These are phyloP conservation scores for Scolecobasidium constrictum DNA, from an alignment of 2,329 filamentous ascomycete genomes.

Conservation along the genomic window DNA sequence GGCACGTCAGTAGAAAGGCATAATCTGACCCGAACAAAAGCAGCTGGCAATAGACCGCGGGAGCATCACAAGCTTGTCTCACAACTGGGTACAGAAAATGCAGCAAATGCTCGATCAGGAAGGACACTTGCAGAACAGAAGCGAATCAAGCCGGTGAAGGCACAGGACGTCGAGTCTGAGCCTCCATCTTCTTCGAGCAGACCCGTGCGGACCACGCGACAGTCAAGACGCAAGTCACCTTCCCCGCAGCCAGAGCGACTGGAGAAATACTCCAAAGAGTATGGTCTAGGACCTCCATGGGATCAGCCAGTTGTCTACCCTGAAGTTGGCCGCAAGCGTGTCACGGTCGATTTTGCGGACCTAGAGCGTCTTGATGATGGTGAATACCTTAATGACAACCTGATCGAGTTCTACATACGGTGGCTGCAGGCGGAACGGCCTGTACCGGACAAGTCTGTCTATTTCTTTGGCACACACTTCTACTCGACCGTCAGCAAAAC, in stretches of 20 bases:
- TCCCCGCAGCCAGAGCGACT: slow-evolving; percentile 2
- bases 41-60: background rate
- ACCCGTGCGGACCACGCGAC: too few species aligned
- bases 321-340: slow-evolving; percentile 44
- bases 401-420: slow-evolving; percentile 73
- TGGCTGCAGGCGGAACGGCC: background rate
- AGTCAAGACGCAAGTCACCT: too few species aligned
- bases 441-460: slow-evolving; percentile 35
- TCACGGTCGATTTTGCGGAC: slow-evolving; percentile 60
- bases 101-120: background rate
- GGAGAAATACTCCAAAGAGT: background rate
- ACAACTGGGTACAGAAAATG: background rate
- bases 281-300: slow-evolving; percentile 4
- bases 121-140: too few species aligned
- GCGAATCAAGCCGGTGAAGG: too few species aligned
- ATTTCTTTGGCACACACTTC: slow-evolving; percentile 91
- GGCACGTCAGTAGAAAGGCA: background rate
- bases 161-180: too few species aligned
- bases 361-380: slow-evolving; percentile 70
- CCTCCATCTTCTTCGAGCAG: too few species aligned
- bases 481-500: slow-evolving; percentile 48
- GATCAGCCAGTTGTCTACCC: slow-evolving; percentile 49
- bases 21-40: background rate
- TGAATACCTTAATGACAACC: slow-evolving; percentile 83
- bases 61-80: background rate